Conservation (phyloP, 345 rosid genomes). For the Microcos paniculata region DNA sequence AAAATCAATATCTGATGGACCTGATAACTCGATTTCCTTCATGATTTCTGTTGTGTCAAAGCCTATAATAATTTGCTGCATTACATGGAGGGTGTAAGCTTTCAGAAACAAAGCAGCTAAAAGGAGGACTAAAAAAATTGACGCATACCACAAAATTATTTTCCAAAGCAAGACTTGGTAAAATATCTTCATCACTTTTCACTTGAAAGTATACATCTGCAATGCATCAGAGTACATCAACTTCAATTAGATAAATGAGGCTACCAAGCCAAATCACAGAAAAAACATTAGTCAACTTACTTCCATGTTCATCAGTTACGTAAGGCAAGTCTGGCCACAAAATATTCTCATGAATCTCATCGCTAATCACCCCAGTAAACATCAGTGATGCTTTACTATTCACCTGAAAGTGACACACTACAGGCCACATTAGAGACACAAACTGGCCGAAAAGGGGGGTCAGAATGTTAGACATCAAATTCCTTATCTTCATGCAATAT, state of each 20-base stretch:
- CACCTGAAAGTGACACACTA: conserved; percentile 74
- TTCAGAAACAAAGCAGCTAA: not conserved
- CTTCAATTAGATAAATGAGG: conserved; percentile 10
- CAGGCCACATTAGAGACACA: conserved; percentile 47
- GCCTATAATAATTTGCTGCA: conserved; percentile 92
- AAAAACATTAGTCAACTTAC: conserved; percentile 39
- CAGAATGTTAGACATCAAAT: not conserved
- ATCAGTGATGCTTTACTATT: conserved; percentile 77
- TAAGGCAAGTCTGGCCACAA: conserved; percentile 88
- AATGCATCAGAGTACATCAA: conserved; percentile 22
- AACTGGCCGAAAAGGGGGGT: conserved; percentile 9
- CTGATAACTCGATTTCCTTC: conserved; percentile 65
- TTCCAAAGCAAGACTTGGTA: conserved; percentile 65
- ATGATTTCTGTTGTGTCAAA: conserved; percentile 79
- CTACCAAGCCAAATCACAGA: not conserved
- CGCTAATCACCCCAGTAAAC: conserved; percentile 57
- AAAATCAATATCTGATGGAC: conserved; percentile 68
- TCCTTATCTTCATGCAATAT: not conserved
- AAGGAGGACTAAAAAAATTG: conserved; percentile 13
- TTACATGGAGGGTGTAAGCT: conserved; percentile 20
- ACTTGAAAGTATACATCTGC: conserved; percentile 88
- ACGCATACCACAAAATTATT: conserved; percentile 71
- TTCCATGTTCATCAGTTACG: conserved; percentile 81
- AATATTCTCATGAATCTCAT: conserved; percentile 71
- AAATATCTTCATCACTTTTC: conserved; percentile 75